These are phyloP conservation scores for Diaporthe ampelina DNA, from an alignment of 2,329 filamentous ascomycete genomes.

Conservation along the genomic window DNA sequence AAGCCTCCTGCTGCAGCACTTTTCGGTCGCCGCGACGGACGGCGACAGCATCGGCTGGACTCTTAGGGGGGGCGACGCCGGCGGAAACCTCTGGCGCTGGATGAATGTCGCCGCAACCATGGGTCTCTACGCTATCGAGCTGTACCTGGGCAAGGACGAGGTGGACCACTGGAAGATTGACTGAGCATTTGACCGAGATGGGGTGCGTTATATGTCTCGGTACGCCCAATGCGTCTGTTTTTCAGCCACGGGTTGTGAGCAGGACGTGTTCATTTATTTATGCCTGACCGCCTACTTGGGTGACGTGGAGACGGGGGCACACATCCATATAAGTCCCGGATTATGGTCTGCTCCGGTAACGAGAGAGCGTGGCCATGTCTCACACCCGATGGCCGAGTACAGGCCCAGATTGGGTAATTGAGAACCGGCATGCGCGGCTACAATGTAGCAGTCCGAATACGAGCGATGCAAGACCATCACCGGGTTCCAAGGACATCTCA, in stretches of 20 bases:
- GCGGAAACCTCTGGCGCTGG: conserved; percentile 93
- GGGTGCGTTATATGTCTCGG: not conserved
- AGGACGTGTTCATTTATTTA: not conserved
- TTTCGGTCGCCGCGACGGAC: conserved; percentile 73
- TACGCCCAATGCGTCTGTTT: not conserved
- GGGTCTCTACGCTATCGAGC: conserved; percentile 88
- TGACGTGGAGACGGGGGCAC: not conserved
- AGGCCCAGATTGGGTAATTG: not conserved
- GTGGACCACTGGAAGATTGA: conserved; percentile 97
- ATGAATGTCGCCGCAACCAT: conserved; percentile 92
- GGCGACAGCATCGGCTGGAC: conserved; percentile 82
- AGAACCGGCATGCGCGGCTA: not conserved
- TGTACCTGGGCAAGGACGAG: conserved; percentile 88
- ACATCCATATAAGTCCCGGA: not conserved
- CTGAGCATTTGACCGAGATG: conserved; percentile 60
- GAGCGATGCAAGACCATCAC: not conserved
- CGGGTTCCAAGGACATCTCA: not conserved
- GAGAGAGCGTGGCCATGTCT: not conserved
- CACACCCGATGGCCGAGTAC: not conserved
- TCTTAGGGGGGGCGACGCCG: conserved; percentile 83
- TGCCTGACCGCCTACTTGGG: not conserved
- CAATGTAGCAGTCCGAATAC: not conserved
- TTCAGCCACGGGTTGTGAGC: not conserved
- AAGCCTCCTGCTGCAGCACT: conserved; percentile 94
- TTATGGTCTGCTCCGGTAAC: not conserved